phyloP scores from a whole-genome alignment of 1,284 basidiomycete species.

The Cystobasidium slooffiae region DNA sequence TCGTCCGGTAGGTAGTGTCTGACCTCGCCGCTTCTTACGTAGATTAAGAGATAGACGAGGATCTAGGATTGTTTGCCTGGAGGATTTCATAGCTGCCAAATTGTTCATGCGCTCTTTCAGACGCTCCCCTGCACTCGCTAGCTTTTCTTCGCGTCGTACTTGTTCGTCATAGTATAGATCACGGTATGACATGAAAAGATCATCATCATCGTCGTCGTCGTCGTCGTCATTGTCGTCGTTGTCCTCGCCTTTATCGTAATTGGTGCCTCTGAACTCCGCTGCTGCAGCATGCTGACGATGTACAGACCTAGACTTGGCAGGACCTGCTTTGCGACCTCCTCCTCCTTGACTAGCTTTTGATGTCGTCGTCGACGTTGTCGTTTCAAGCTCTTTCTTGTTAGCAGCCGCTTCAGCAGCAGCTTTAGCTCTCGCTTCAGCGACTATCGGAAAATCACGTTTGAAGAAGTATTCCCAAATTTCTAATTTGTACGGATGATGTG shows the following conservation, averaged over 20 bases:
- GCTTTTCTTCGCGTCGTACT: slow-evolving; percentile 33
- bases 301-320: too few species aligned
- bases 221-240: slow-evolving; percentile 1
- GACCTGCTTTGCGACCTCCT: too few species aligned
- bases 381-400: not conserved
- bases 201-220: not conserved
- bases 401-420: not conserved
- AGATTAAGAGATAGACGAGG: slow-evolving; percentile 25
- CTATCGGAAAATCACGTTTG: slow-evolving; percentile 43
- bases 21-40: slow-evolving; percentile 12
- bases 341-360: too few species aligned
- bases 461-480: slow-evolving; percentile 44
- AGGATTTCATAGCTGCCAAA: slow-evolving; percentile 26
- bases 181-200: slow-evolving; percentile 24
- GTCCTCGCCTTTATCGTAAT: not conserved
- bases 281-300: too few species aligned
- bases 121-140: slow-evolving; percentile 39
- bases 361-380: too few species aligned
- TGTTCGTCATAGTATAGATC: slow-evolving; percentile 43
- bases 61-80: slow-evolving; percentile 35
- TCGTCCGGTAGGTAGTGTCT: slow-evolving; percentile 4
- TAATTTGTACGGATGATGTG: too few species aligned
- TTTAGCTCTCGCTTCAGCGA: slow-evolving; percentile 27
- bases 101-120: slow-evolving; percentile 36
- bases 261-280: not conserved